Percentiles rank a stretch among this genome's conserved stretches.
phyloP scores from a whole-genome alignment of 1,139 yeast genomes.

The Debaryomyces fabryi region DNA sequence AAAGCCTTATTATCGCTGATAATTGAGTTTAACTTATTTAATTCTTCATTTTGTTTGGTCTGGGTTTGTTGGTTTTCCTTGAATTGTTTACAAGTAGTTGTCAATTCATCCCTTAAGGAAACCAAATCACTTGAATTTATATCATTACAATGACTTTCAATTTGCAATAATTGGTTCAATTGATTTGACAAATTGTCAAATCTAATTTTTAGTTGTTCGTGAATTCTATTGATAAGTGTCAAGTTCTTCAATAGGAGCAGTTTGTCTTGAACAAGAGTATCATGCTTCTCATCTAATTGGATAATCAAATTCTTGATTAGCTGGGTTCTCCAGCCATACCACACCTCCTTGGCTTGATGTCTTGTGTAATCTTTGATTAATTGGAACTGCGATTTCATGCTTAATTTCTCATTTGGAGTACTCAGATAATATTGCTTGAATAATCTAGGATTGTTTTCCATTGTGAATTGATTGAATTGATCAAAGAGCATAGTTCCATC shows the following conservation, averaged over 20 bases:
- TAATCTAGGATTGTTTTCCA: slow-evolving; percentile 50
- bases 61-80: slow-evolving; percentile 12
- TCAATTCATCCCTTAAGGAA: slow-evolving; percentile 18
- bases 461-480: slow-evolving; percentile 46
- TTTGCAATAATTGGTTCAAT: slow-evolving; percentile 24
- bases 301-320: slow-evolving; percentile 39
- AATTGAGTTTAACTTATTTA: slow-evolving; percentile 16
- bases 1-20: slow-evolving; percentile 20
- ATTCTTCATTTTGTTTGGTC: slow-evolving; percentile 12
- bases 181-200: slow-evolving; percentile 23
- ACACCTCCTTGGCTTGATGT: slow-evolving; percentile 51
- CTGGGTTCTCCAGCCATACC: slow-evolving; percentile 63
- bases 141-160: slow-evolving; percentile 22
- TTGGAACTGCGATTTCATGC: slow-evolving; percentile 46
- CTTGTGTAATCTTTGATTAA: slow-evolving; percentile 53
- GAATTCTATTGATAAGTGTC: slow-evolving; percentile 19
- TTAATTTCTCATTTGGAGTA: slow-evolving; percentile 36
- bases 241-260: slow-evolving; percentile 25
- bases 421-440: slow-evolving; percentile 51
- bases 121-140: slow-evolving; percentile 21
- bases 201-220: slow-evolving; percentile 16
- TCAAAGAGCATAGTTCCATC: slow-evolving; percentile 51
- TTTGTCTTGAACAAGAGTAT: slow-evolving; percentile 30
- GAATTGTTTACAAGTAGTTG: slow-evolving; percentile 15
- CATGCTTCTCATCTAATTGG: slow-evolving; percentile 36